Conservation (phyloP, 148 eudicot genomes). For the Heliosperma pusillum region DNA sequence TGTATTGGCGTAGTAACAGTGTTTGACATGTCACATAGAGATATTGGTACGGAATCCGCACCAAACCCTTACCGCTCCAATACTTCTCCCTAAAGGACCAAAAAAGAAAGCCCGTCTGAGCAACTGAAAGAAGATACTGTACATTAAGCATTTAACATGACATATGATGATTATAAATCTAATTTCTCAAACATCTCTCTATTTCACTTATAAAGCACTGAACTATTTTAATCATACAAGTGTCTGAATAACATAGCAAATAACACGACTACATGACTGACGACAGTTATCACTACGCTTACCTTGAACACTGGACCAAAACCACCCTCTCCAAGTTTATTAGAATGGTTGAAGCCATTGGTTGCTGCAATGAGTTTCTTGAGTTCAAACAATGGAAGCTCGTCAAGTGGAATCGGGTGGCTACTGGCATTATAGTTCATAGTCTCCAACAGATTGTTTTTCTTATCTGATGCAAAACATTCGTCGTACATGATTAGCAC, state of each 20-base stretch:
- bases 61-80: not conserved
- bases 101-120: too few species aligned
- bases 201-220: not conserved
- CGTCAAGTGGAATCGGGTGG: constrained; percentile 17
- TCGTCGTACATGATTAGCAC: not conserved
- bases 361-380: constrained; percentile 26
- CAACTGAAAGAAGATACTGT: not conserved
- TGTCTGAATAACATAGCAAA: not conserved
- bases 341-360: constrained; percentile 21
- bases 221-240: too few species aligned
- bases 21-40: not conserved
- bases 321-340: constrained; percentile 39
- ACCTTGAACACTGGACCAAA: constrained; percentile 37
- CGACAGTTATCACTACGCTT: not conserved
- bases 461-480: not conserved
- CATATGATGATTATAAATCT: not conserved
- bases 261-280: not conserved
- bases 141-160: not conserved
- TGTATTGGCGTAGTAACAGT: not conserved
- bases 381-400: constrained; percentile 28
- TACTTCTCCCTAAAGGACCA: not conserved
- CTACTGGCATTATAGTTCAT: constrained; percentile 4
- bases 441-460: constrained; percentile 2
- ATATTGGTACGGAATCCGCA: not conserved
- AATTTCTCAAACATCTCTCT: not conserved